These are phyloP conservation scores for Phytophthora pisi DNA, from an alignment of 352 stramenopile genomes.

Conservation along the genomic window DNA sequence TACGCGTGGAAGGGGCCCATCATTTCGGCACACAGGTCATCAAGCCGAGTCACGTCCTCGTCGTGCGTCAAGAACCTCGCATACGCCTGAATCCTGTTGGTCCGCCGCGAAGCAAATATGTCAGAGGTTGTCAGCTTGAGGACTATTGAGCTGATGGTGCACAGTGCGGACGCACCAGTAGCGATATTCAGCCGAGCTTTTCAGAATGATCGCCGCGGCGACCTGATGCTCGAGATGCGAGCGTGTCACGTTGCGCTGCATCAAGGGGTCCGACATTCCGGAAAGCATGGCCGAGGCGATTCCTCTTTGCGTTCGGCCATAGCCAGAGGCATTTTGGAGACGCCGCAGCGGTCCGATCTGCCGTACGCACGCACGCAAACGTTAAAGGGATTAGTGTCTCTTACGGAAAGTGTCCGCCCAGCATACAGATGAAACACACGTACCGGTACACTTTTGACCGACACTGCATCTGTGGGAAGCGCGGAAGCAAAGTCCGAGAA, in stretches of 20 bases:
- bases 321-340: constrained; percentile 83
- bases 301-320: constrained; percentile 68
- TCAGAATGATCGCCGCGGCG: constrained; percentile 59
- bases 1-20: constrained; percentile 77
- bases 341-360: constrained; percentile 78
- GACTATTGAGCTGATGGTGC: background rate
- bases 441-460: constrained; percentile 71
- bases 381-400: constrained; percentile 3
- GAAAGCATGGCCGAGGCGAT: constrained; percentile 75
- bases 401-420: background rate
- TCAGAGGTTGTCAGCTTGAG: background rate
- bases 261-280: constrained; percentile 69
- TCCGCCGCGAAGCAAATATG: background rate
- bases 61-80: constrained; percentile 81
- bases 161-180: constrained; percentile 65
- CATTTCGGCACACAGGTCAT: constrained; percentile 80
- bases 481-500: constrained; percentile 86
- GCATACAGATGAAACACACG: constrained; percentile 14
- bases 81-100: constrained; percentile 77
- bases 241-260: constrained; percentile 83
- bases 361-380: background rate
- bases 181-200: constrained; percentile 78
- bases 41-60: constrained; percentile 75
- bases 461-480: constrained; percentile 73
- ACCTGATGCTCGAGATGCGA: constrained; percentile 87